Conservation (phyloP, 345 rosid species). For the Adansonia digitata region DNA sequence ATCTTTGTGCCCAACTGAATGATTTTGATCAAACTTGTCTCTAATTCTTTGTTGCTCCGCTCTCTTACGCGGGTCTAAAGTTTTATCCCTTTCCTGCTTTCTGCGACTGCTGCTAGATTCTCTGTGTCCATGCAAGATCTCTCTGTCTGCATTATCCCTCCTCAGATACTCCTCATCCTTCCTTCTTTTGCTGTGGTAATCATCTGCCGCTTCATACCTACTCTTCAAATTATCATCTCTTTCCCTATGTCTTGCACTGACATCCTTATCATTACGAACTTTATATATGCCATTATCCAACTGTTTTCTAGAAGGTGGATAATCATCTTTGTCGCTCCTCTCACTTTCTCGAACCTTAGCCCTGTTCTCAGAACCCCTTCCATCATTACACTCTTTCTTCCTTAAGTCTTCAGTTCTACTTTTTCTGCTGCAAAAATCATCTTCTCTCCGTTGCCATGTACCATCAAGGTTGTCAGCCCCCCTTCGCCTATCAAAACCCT, state of each 20-base stretch:
- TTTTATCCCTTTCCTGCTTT: constrained; percentile 77
- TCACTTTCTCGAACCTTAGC: constrained; percentile 62
- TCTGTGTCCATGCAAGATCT: constrained; percentile 48
- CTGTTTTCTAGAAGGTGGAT: constrained; percentile 55
- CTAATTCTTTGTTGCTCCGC: constrained; percentile 70
- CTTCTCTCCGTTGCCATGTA: constrained; percentile 63
- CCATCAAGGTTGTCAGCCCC: constrained; percentile 56
- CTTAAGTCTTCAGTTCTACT: constrained; percentile 59
- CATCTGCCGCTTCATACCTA: constrained; percentile 53
- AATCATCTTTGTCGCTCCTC: constrained; percentile 61
- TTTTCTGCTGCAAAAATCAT: constrained; percentile 52
- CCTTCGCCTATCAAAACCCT: constrained; percentile 61
- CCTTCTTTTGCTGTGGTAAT: constrained; percentile 66
- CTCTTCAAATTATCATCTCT: constrained; percentile 54
- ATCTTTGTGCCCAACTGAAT: constrained; percentile 72
- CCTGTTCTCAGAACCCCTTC: constrained; percentile 60
- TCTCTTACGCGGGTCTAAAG: constrained; percentile 65
- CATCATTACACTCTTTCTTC: constrained; percentile 73
- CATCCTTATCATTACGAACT: constrained; percentile 52
- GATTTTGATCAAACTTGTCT: constrained; percentile 63
- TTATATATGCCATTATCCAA: constrained; percentile 62
- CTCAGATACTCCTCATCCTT: constrained; percentile 66
- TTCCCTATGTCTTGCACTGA: constrained; percentile 46
- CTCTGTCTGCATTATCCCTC: constrained; percentile 60
- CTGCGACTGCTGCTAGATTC: constrained; percentile 50